Evolutionary conservation across 73 alveolate species (phyloP), one percentile per base, ranked within the genome.

Genomic region (Diophrys sp.): DNA sequence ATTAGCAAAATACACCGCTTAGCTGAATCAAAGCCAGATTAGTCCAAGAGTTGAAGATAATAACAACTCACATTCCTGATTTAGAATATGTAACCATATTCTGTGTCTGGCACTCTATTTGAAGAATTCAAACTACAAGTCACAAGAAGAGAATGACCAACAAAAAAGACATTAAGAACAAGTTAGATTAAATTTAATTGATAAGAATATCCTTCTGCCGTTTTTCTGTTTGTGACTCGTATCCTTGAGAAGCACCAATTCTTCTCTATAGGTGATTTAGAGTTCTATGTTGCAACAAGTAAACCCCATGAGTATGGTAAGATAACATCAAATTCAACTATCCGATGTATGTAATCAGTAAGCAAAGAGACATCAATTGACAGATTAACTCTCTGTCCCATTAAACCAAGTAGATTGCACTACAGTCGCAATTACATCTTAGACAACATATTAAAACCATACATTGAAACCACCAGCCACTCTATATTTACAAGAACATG

Each of bases 261-360:
- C 70, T 80, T 80, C 57, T 31, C 32, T 24, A 80, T 80, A 33
- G 88, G 88, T 27, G 77, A 29, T 8, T 71, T 80, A 23, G 88
- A 80, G 54, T 80, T 80, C 31, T 80, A 73, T 80, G 82, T 80
- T n/a, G 88, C 88, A 14, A 77, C 88, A 1, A n/a, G 75, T 44
- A 82, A 80, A 44, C 88, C 88, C 1, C 71, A 80, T 71, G 88
- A 80, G 24, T 80, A 71, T 72, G 88, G 88, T 1, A 80, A 80
- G 70, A 79, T 80, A 18, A 72, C 88, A 11, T 80, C 88, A 2
- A 44, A 80, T 26, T 29, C 88, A 25, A 72, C 54, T 23, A 71
- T 80, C 2, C 70, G 82, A 80, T 72, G 81, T 54, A 80, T 44
- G 29, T 32, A 71, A 14, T 23, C 31, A 14, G 72, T 1, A 2